phyloP scores from a whole-genome alignment of 495 filamentous ascomycete species.

The Tuber umbilicatum region DNA sequence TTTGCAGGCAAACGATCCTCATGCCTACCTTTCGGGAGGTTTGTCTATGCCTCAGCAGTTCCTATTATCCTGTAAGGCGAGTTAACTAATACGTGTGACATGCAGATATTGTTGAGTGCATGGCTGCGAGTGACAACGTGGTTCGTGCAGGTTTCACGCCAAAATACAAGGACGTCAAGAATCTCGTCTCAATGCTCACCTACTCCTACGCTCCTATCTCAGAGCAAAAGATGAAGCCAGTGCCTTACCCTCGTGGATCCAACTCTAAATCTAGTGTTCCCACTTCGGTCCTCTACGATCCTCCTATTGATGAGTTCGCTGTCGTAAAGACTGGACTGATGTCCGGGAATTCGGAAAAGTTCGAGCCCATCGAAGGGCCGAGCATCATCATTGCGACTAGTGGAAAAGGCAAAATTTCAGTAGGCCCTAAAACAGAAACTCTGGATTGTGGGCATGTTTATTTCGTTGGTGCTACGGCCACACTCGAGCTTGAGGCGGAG shows the following conservation, averaged over 20 bases:
- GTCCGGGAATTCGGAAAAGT: conserved; percentile 69
- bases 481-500: conserved; percentile 67
- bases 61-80: background rate
- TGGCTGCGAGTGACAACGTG: conserved; percentile 96
- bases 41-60: background rate
- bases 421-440: conserved; percentile 68
- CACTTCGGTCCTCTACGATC: conserved; percentile 70
- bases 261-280: conserved; percentile 14
- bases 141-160: conserved; percentile 95
- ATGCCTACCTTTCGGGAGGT: conserved; percentile 84
- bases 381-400: conserved; percentile 85
- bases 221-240: conserved; percentile 83
- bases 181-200: conserved; percentile 84
- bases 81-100: background rate
- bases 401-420: conserved; percentile 72
- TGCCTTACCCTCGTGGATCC: conserved; percentile 69
- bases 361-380: conserved; percentile 79
- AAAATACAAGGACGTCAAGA: conserved; percentile 94
- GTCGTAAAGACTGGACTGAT: conserved; percentile 76
- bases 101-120: conserved; percentile 91
- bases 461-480: conserved; percentile 88
- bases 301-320: conserved; percentile 93
- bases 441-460: conserved; percentile 75
- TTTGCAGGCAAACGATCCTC: conserved; percentile 89
- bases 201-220: conserved; percentile 90